Evolutionary conservation across 345 rosid species (phyloP).

Genomic region (Eutrema heterophyllum): DNA sequence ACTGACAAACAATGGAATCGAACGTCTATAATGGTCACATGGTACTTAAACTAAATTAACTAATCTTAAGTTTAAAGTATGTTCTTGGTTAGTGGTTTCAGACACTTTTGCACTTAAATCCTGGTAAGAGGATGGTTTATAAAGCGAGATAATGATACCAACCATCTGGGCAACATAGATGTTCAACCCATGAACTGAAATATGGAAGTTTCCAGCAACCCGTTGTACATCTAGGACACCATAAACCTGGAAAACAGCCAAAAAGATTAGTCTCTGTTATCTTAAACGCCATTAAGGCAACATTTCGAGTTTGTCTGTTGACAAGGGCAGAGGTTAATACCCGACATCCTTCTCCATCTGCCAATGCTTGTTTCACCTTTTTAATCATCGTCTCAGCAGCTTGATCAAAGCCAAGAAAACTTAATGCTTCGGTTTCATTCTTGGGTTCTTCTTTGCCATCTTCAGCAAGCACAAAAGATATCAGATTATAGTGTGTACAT

Average conservation of each 20-base stretch:
- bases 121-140: not conserved
- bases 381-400: conserved; percentile 81
- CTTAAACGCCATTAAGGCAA: not conserved
- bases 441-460: conserved; percentile 63
- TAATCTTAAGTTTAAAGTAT: not conserved
- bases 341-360: conserved; percentile 91
- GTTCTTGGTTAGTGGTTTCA: conserved; percentile 6
- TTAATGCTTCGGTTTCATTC: conserved; percentile 43
- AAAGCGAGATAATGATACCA: conserved; percentile 10
- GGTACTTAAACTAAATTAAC: not conserved
- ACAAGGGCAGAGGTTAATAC: conserved; percentile 38
- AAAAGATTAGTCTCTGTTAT: conserved; percentile 11
- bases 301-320: not conserved
- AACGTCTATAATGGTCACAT: not conserved
- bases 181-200: conserved; percentile 94
- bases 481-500: not conserved
- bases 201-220: conserved; percentile 98
- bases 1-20: not conserved
- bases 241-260: conserved; percentile 57
- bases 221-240: conserved; percentile 95
- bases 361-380: conserved; percentile 88
- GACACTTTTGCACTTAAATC: not conserved
- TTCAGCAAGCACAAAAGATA: conserved; percentile 33
- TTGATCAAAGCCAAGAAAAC: conserved; percentile 63
- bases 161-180: conserved; percentile 97